Evolutionary conservation across 139 green algal species (phyloP).

Genomic region (Micractinium conductrix): DNA sequence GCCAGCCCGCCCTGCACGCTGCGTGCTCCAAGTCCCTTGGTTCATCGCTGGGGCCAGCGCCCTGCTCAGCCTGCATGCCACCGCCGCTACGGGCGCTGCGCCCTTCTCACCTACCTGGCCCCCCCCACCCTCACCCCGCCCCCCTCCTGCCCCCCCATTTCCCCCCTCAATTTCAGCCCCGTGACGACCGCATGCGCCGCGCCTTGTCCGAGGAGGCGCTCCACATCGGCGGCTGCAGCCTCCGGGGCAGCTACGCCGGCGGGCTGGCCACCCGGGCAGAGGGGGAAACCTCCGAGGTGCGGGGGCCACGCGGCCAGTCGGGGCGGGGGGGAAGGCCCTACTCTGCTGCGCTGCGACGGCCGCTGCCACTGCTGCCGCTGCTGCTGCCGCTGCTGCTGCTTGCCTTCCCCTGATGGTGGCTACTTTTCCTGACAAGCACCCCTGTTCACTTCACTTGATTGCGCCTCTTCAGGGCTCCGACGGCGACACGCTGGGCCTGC

Average conservation of each 20-base stretch:
- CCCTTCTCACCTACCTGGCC: background rate
- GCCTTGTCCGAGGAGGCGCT: background rate
- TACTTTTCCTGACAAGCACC: background rate
- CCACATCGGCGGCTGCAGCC: background rate
- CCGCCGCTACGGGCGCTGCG: background rate
- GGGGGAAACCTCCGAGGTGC: background rate
- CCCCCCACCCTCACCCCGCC: background rate
- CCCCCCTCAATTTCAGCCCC: background rate
- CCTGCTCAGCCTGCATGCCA: too few species aligned
- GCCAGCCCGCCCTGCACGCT: background rate
- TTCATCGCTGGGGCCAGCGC: background rate
- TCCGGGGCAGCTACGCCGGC: background rate
- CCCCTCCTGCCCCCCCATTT: background rate
- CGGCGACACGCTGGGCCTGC: background rate
- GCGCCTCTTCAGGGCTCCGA: slow-evolving; percentile 12
- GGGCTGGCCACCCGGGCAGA: background rate
- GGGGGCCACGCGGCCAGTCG: too few species aligned
- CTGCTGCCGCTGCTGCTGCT: background rate
- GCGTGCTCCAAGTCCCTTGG: background rate
- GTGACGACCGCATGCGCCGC: background rate
- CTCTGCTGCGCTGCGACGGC: too few species aligned
- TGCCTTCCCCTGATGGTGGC: background rate
- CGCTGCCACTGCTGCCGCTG: background rate
- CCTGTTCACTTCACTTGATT: too few species aligned
- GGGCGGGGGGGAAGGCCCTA: too few species aligned